A percentile compares a stretch with the other conserved stretches of the same genome.
Conservation (phyloP, 164 flowering plant genomes). For the Liquidambar formosana region DNA sequence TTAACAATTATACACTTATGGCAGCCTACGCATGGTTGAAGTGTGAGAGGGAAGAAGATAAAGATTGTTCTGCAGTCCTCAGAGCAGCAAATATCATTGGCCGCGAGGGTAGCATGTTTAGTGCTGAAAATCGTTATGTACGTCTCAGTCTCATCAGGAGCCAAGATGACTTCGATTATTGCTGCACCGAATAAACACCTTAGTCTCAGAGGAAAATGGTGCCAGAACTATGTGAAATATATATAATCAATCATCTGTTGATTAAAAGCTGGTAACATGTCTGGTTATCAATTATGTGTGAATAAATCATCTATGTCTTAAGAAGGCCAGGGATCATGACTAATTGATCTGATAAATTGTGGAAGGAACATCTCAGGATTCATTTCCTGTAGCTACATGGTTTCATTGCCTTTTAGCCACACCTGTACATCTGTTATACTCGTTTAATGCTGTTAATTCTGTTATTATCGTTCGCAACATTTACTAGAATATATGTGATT, state of each 20-base stretch:
- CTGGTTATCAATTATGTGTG: not conserved
- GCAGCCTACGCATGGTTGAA: conserved; percentile 81
- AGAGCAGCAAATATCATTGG: conserved; percentile 49
- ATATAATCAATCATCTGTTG: too few relatives aligned
- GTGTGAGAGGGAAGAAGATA: conserved; percentile 66
- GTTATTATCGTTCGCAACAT: too few relatives aligned
- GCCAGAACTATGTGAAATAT: too few relatives aligned
- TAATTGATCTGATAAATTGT: not conserved
- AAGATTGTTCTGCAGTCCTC: conserved; percentile 48
- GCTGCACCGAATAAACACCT: conserved; percentile 1
- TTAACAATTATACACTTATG: not conserved
- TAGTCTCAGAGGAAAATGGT: too few relatives aligned
- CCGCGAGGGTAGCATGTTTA: conserved; percentile 37
- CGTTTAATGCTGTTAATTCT: too few relatives aligned
- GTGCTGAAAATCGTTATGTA: conserved; percentile 40
- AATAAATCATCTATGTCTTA: not conserved
- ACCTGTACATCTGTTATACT: too few relatives aligned
- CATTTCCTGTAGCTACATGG: not conserved
- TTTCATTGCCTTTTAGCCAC: not conserved
- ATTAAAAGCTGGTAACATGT: too few relatives aligned
- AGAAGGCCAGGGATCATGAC: not conserved
- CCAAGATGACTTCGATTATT: conserved; percentile 41
- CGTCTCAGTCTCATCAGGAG: conserved; percentile 51
- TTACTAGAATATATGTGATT: too few relatives aligned
- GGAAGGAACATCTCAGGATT: not conserved